Conservation (phyloP, 257 asterid species). For the Penstemon eatonii region DNA sequence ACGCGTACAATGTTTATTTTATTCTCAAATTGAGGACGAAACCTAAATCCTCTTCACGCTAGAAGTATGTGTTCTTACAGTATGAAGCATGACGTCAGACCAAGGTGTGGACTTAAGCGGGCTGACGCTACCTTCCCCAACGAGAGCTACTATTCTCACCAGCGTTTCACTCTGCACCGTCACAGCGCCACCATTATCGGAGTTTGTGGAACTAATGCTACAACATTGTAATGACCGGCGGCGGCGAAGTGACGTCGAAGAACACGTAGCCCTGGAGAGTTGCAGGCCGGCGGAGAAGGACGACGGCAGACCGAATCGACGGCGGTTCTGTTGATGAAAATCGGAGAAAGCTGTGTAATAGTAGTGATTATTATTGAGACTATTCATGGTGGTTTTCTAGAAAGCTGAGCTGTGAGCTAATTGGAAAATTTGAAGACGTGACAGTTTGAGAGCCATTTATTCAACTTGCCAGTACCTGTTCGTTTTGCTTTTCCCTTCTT, state of each 20-base stretch:
- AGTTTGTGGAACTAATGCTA: slow-evolving; percentile 10
- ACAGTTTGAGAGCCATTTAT: slow-evolving; percentile 6
- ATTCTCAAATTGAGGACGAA: too few relatives aligned
- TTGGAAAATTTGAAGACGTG: neutral
- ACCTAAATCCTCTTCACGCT: too few relatives aligned
- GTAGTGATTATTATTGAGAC: slow-evolving; percentile 1
- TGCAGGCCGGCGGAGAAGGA: neutral
- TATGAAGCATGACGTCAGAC: slow-evolving; percentile 80
- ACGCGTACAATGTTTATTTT: too few relatives aligned
- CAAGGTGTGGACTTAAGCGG: slow-evolving; percentile 84
- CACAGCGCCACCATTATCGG: slow-evolving; percentile 27
- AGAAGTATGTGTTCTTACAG: slow-evolving; percentile 45
- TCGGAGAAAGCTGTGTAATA: neutral
- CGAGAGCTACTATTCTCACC: slow-evolving; percentile 76
- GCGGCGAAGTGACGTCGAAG: slow-evolving; percentile 22
- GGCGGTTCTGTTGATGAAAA: neutral
- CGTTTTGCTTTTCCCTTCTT: too few relatives aligned
- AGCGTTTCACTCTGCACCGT: slow-evolving; percentile 32
- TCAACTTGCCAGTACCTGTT: too few relatives aligned
- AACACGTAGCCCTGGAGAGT: neutral
- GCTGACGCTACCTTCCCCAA: slow-evolving; percentile 83
- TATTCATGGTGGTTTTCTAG: slow-evolving; percentile 1
- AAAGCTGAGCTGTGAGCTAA: neutral
- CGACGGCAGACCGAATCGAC: neutral
- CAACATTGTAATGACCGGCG: slow-evolving; percentile 20